Evolutionary conservation across 176 grass and related monocot genomes (phyloP).

Genomic region (Bromus sterilis): DNA sequence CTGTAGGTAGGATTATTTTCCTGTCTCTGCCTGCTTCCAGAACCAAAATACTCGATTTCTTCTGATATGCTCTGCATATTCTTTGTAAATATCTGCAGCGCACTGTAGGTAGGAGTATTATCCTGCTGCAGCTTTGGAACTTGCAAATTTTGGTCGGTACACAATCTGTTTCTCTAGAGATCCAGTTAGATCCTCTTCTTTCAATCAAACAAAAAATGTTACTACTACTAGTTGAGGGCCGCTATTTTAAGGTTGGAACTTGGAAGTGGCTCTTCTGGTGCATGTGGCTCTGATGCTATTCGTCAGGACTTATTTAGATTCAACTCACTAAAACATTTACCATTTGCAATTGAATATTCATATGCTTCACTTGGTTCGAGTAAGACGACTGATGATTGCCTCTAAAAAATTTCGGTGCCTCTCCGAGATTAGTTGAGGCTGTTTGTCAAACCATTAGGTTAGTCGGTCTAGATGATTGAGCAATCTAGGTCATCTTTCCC

Average conservation of each 20-base stretch:
- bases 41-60: too few relatives aligned
- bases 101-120: not conserved
- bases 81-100: not conserved
- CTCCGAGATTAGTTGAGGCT: not conserved
- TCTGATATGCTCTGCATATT: not conserved
- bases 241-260: not conserved
- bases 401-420: not conserved
- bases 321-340: conserved; percentile 11
- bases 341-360: not conserved
- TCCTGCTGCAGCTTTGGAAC: not conserved
- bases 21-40: not conserved
- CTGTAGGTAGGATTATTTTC: too few relatives aligned
- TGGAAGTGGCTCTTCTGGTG: not conserved
- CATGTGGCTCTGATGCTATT: conserved; percentile 30
- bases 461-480: conserved; percentile 14
- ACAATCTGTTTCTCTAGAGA: not conserved
- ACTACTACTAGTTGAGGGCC: too few relatives aligned
- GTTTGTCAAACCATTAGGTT: conserved; percentile 30
- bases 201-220: too few relatives aligned
- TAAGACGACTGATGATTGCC: not conserved
- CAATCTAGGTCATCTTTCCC: too few relatives aligned
- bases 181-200: not conserved
- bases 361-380: not conserved
- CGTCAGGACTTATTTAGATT: not conserved
- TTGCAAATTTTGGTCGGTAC: not conserved